phyloP scores from a whole-genome alignment of 1,139 yeast species.

The Scheffersomyces cryptocercus region DNA sequence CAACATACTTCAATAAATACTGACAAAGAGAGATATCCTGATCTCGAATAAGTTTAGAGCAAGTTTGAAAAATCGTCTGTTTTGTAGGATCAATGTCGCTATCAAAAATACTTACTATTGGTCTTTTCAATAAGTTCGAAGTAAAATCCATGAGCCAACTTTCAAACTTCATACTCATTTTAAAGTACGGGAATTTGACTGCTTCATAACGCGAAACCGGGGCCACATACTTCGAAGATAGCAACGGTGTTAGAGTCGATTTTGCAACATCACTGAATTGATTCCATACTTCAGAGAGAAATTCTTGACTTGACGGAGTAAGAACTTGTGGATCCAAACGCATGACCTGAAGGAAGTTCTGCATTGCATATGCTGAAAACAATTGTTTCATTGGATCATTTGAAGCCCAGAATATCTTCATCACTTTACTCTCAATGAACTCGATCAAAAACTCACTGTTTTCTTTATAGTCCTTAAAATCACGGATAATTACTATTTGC shows the following conservation, averaged over 20 bases:
- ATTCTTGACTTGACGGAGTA: conserved; percentile 20
- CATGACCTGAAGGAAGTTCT: conserved; percentile 73
- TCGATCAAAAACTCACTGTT: conserved; percentile 62
- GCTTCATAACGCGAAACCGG: conserved; percentile 43
- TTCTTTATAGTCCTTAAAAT: conserved; percentile 65
- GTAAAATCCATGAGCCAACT: conserved; percentile 75
- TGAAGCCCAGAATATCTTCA: conserved; percentile 86
- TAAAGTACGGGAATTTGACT: conserved; percentile 35
- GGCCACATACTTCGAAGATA: conserved; percentile 71
- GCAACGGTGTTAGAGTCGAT: conserved; percentile 74
- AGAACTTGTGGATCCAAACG: conserved; percentile 48
- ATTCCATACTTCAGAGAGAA: conserved; percentile 53
- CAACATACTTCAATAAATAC: conserved; percentile 77
- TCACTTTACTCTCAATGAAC: conserved; percentile 67
- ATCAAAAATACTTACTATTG: conserved; percentile 15
- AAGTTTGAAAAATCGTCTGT: conserved; percentile 58
- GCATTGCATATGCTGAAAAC: conserved; percentile 87
- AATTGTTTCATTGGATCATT: conserved; percentile 84
- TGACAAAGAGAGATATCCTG: conserved; percentile 71
- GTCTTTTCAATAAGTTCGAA: conserved; percentile 59
- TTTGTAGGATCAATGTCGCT: conserved; percentile 11
- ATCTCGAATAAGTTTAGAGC: conserved; percentile 66
- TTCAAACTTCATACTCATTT: conserved; percentile 37
- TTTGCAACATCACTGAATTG: conserved; percentile 66
- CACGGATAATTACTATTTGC: conserved; percentile 54